Evolutionary conservation across 2,329 filamentous ascomycete genomes (phyloP).

Genomic region (Ilyonectria sp.): DNA sequence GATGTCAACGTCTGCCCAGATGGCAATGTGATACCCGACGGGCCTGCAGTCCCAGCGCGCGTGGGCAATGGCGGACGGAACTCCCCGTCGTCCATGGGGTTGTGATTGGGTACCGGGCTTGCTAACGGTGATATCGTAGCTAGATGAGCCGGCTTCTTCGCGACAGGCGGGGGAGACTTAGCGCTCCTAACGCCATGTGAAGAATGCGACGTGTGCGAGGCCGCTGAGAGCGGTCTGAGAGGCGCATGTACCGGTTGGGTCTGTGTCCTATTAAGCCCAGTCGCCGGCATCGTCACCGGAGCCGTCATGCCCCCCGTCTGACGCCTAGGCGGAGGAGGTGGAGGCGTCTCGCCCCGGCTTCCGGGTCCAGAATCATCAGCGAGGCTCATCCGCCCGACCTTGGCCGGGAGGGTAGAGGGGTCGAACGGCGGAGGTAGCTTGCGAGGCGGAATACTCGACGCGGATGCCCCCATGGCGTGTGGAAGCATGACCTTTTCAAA

Average conservation of each 20-base stretch:
- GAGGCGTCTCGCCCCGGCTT: slow-evolving; percentile 56
- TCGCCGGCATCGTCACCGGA: slow-evolving; percentile 30
- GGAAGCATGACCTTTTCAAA: slow-evolving; percentile 72
- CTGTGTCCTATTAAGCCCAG: slow-evolving; percentile 43
- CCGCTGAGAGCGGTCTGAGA: slow-evolving; percentile 53
- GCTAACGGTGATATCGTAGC: slow-evolving; percentile 48
- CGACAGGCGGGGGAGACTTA: slow-evolving; percentile 70
- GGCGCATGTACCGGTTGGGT: slow-evolving; percentile 49
- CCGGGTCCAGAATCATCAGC: slow-evolving; percentile 55
- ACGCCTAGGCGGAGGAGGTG: slow-evolving; percentile 62
- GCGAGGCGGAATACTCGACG: slow-evolving; percentile 62
- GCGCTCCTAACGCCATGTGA: slow-evolving; percentile 51
- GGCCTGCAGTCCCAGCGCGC: slow-evolving; percentile 40
- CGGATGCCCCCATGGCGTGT: slow-evolving; percentile 60
- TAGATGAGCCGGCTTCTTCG: slow-evolving; percentile 74
- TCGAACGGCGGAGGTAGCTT: slow-evolving; percentile 69
- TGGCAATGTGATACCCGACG: slow-evolving; percentile 26
- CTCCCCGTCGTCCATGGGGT: slow-evolving; percentile 41
- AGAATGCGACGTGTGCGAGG: slow-evolving; percentile 53
- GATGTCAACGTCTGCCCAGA: slow-evolving; percentile 32
- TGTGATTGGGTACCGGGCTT: slow-evolving; percentile 41
- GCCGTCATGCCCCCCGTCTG: slow-evolving; percentile 49
- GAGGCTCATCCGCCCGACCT: slow-evolving; percentile 61
- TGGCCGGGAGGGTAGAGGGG: slow-evolving; percentile 61
- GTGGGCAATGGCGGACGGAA: slow-evolving; percentile 46